Percentiles rank a stretch among this genome's conserved stretches.
Conservation (phyloP, 2,329 filamentous ascomycete species). For the Aureobasidium subglaciale region DNA sequence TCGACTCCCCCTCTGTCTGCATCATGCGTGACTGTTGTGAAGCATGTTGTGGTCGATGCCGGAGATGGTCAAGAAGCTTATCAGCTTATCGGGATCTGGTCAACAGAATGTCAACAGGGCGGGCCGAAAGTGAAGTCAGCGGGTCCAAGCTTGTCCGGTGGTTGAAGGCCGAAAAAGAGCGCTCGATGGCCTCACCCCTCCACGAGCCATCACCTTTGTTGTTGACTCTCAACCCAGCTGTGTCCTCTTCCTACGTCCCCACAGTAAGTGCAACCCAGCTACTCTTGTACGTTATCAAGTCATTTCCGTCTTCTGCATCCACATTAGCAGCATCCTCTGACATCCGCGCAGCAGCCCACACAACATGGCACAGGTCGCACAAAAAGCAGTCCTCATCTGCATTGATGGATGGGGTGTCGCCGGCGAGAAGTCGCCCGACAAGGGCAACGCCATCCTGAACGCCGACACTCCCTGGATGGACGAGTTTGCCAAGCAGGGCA, state of each 20-base stretch:
- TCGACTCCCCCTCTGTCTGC: no score
- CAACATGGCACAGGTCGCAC: conserved; percentile 58
- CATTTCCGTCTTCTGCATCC: neutral
- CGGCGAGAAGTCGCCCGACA: conserved; percentile 67
- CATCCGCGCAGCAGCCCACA: neutral
- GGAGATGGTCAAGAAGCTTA: neutral
- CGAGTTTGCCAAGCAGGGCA: conserved; percentile 59
- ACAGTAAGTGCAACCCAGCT: neutral
- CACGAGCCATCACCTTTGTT: neutral
- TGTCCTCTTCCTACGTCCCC: neutral
- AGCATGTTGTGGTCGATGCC: no score
- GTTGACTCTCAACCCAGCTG: neutral
- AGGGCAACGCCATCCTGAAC: conserved; percentile 92
- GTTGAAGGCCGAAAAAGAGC: conserved; percentile 3
- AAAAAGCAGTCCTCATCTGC: conserved; percentile 74
- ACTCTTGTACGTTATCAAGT: no score
- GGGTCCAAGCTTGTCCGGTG: conserved; percentile 2
- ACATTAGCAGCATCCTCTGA: neutral
- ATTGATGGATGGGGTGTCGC: conserved; percentile 98
- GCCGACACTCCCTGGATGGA: conserved; percentile 95
- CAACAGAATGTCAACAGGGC: neutral
- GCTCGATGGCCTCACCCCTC: neutral
- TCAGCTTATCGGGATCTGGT: neutral
- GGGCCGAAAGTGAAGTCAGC: conserved; percentile 1
- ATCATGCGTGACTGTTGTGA: no score